phyloP scores from a whole-genome alignment of 352 stramenopile genomes.

The Phytophthora tentaculata region DNA sequence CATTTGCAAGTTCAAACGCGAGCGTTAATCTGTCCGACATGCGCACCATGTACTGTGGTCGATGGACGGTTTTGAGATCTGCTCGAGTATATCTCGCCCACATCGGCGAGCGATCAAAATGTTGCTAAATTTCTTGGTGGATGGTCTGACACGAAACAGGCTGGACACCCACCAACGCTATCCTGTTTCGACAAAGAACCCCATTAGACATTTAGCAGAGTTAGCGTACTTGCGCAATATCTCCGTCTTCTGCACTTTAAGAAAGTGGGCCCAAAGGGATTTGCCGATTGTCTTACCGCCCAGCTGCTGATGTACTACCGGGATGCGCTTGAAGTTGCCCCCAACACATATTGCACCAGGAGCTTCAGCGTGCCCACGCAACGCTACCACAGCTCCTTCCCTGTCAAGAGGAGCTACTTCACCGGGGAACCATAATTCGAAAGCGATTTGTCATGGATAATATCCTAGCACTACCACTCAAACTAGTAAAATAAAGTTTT shows the following conservation, averaged over 20 bases:
- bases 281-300: slow-evolving; percentile 13
- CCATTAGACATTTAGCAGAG: background rate
- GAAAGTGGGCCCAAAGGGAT: slow-evolving; percentile 3
- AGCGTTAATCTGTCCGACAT: slow-evolving; percentile 22
- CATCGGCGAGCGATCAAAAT: slow-evolving; percentile 20
- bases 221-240: slow-evolving; percentile 1
- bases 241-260: slow-evolving; percentile 2
- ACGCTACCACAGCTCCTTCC: background rate
- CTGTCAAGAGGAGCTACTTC: background rate
- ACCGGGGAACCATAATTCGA: slow-evolving; percentile 8
- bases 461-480: slow-evolving; percentile 5
- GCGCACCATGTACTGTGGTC: slow-evolving; percentile 21
- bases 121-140: slow-evolving; percentile 26
- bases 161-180: slow-evolving; percentile 12
- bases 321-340: background rate
- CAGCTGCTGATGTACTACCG: slow-evolving; percentile 17
- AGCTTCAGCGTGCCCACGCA: background rate
- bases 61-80: slow-evolving; percentile 30
- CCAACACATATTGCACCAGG: background rate
- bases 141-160: slow-evolving; percentile 11
- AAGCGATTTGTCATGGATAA: slow-evolving; percentile 11
- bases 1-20: background rate
- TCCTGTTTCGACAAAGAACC: slow-evolving; percentile 14
- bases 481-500: slow-evolving; percentile 7
- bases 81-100: slow-evolving; percentile 30